A percentile compares a stretch with the other conserved stretches of the same genome.
Evolutionary conservation across 2,329 filamentous ascomycete species (phyloP).

Genomic region (Fusarium sp.): DNA sequence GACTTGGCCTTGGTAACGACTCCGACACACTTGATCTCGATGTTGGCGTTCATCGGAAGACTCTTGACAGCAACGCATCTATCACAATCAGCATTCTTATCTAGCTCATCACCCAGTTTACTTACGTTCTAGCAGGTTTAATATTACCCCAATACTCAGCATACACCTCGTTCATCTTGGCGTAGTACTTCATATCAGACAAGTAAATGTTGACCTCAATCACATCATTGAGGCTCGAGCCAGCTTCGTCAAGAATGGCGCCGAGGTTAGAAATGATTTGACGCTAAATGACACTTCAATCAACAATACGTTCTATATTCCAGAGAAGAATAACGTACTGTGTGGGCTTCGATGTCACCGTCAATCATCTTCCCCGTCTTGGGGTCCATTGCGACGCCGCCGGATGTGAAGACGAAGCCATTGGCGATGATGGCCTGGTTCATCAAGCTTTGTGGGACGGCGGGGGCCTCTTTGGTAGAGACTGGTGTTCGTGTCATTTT

Average conservation of each 20-base stretch:
- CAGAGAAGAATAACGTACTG: slow-evolving; percentile 45
- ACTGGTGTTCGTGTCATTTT: slow-evolving; percentile 36
- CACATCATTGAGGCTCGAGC: slow-evolving; percentile 68
- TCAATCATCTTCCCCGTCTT: slow-evolving; percentile 64
- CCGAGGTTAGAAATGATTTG: slow-evolving; percentile 73
- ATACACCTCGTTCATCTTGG: slow-evolving; percentile 77
- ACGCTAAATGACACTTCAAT: slow-evolving; percentile 40
- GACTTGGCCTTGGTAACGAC: slow-evolving; percentile 33
- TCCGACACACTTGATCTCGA: slow-evolving; percentile 44
- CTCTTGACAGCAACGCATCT: slow-evolving; percentile 46
- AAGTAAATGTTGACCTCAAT: slow-evolving; percentile 78
- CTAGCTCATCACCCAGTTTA: not conserved
- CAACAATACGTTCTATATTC: no score
- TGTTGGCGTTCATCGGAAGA: slow-evolving; percentile 40
- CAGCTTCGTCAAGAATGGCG: slow-evolving; percentile 73
- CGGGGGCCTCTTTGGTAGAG: slow-evolving; percentile 37
- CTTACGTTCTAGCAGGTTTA: slow-evolving; percentile 52
- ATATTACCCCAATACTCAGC: slow-evolving; percentile 68
- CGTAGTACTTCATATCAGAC: slow-evolving; percentile 75
- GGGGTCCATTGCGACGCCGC: slow-evolving; percentile 71
- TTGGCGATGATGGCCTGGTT: slow-evolving; percentile 57
- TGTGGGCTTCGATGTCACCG: slow-evolving; percentile 72
- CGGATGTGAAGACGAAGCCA: slow-evolving; percentile 73
- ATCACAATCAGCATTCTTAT: not conserved
- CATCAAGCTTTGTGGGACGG: slow-evolving; percentile 27